Evolutionary conservation across 2,329 filamentous ascomycete species (phyloP).

Genomic region (Metarhizium robertsii): DNA sequence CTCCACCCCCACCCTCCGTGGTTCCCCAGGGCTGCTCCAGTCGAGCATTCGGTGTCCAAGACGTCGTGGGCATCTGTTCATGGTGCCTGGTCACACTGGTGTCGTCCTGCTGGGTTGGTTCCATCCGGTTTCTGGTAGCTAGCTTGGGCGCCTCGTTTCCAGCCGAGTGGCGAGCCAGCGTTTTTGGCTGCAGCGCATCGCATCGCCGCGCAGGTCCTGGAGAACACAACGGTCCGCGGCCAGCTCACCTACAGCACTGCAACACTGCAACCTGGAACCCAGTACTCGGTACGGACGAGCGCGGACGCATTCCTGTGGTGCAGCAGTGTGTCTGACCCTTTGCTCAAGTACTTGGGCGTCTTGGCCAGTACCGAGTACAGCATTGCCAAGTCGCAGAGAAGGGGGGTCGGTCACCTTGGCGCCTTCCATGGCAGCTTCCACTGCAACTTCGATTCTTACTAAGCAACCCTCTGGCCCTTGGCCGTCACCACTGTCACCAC

Average conservation of each 20-base stretch:
- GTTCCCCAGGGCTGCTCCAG: not conserved
- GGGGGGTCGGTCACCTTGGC: not conserved
- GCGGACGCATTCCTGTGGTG: not conserved
- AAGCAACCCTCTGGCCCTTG: not conserved
- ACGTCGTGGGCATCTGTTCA: not conserved
- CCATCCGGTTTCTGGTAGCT: not conserved
- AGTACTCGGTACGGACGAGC: not conserved
- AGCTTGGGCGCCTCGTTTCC: not conserved
- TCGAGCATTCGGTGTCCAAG: not conserved
- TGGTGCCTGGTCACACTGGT: not conserved
- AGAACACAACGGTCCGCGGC: not conserved
- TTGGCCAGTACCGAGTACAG: not conserved
- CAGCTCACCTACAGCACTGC: not conserved
- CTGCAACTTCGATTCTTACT: conserved; percentile 2
- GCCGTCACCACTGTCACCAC: not conserved
- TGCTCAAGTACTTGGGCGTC: not conserved
- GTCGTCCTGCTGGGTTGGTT: not conserved
- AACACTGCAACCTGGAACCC: no score
- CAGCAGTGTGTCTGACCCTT: not conserved
- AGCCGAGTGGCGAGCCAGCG: not conserved
- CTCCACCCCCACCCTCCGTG: not conserved
- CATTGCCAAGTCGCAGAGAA: not conserved
- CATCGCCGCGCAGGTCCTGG: not conserved
- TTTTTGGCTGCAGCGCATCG: not conserved
- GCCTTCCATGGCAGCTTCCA: conserved; percentile 3